phyloP scores from a whole-genome alignment of 352 stramenopile genomes.

The Phytophthora aleatoria region DNA sequence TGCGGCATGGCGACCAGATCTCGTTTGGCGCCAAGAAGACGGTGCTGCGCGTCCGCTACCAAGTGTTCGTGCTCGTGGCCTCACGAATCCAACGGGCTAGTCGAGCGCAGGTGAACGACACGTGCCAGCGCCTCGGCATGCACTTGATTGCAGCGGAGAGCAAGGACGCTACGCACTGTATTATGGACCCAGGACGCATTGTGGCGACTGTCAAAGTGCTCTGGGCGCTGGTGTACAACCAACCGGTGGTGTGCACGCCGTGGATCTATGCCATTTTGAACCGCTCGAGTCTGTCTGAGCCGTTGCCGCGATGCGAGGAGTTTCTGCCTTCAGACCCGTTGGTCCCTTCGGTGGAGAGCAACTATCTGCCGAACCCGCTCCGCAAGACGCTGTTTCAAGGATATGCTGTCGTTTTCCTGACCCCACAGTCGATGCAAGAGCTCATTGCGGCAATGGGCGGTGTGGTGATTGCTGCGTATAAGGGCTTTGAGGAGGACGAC shows the following conservation, averaged over 20 bases:
- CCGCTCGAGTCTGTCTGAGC: slow-evolving; percentile 74
- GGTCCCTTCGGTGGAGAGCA: slow-evolving; percentile 58
- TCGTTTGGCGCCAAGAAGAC: slow-evolving; percentile 87
- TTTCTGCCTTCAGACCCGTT: slow-evolving; percentile 69
- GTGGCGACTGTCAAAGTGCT: slow-evolving; percentile 87
- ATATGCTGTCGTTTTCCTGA: slow-evolving; percentile 78
- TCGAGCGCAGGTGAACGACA: slow-evolving; percentile 67
- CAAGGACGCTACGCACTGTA: slow-evolving; percentile 80
- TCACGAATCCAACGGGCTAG: slow-evolving; percentile 72
- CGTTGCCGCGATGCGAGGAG: slow-evolving; percentile 75
- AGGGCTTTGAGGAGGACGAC: slow-evolving; percentile 57
- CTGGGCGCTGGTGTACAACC: slow-evolving; percentile 86
- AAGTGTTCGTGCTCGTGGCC: slow-evolving; percentile 78
- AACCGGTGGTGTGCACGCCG: slow-evolving; percentile 78
- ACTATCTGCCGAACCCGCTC: slow-evolving; percentile 77
- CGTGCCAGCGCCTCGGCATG: slow-evolving; percentile 83
- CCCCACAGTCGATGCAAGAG: slow-evolving; percentile 75
- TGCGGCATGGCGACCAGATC: slow-evolving; percentile 75
- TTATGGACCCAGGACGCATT: slow-evolving; percentile 83
- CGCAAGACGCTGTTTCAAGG: slow-evolving; percentile 78
- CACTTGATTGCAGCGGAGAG: slow-evolving; percentile 64
- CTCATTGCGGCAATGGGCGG: slow-evolving; percentile 79
- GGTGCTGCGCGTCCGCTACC: slow-evolving; percentile 80
- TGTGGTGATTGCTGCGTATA: slow-evolving; percentile 66
- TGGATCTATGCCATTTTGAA: slow-evolving; percentile 84